Conservation (phyloP, 371 early-diverging fungal genomes). For the Parasitella parasitica region DNA sequence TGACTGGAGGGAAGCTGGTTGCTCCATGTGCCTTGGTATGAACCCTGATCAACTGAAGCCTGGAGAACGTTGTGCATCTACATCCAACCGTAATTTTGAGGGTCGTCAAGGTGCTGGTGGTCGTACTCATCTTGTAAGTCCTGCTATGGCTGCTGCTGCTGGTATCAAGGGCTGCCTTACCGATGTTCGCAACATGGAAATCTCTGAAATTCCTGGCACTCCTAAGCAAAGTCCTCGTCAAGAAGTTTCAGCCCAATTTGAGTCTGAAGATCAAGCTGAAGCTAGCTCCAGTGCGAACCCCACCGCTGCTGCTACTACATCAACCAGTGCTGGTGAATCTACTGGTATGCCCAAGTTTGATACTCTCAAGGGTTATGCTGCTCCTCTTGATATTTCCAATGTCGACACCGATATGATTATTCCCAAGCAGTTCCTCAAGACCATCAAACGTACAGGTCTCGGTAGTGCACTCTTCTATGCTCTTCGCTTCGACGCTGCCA, state of each 20-base stretch:
- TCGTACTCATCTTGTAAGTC: constrained; percentile 56
- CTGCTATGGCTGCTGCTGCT: constrained; percentile 57
- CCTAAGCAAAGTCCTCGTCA: constrained; percentile 23
- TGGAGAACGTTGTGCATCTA: constrained; percentile 68
- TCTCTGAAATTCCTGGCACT: constrained; percentile 12
- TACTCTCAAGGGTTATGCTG: constrained; percentile 55
- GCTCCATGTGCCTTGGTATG: constrained; percentile 78
- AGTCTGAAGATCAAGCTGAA: constrained; percentile 11
- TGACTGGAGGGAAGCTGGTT: constrained; percentile 76
- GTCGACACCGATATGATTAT: constrained; percentile 76
- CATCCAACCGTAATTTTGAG: constrained; percentile 74
- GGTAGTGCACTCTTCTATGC: constrained; percentile 61
- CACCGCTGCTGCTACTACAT: constrained; percentile 25
- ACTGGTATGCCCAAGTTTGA: constrained; percentile 65
- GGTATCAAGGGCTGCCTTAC: constrained; percentile 46
- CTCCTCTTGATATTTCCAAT: constrained; percentile 63
- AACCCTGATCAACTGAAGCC: constrained; percentile 72
- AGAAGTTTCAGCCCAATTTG: constrained; percentile 18
- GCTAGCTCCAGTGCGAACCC: constrained; percentile 12
- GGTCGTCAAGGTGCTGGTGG: constrained; percentile 70
- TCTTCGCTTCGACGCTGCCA: constrained; percentile 55
- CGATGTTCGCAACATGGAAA: constrained; percentile 43
- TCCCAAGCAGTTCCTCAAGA: constrained; percentile 76
- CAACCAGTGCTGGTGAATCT: constrained; percentile 6
- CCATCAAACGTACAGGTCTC: constrained; percentile 71